Evolutionary conservation across 176 grass and related monocot genomes (phyloP), one percentile per base, ranked within the genome.

Genomic region (Chloris gayana): DNA sequence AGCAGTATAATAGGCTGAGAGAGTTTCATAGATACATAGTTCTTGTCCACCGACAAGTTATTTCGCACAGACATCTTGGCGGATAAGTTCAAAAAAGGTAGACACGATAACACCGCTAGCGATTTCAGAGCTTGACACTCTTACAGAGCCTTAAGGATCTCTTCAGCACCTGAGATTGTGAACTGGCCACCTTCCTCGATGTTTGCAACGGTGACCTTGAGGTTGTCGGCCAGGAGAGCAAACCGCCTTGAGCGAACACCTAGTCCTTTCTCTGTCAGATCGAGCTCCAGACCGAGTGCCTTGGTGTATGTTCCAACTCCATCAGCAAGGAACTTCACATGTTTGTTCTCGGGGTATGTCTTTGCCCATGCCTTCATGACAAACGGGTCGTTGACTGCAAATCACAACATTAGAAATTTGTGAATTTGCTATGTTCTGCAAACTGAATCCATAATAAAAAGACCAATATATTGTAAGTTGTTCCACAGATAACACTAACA

Each of bases 281-380:
- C 96, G 10, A 99, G 87, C 76, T 99, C 96, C 41, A 99, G 88
- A 37, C 91, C 88, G 10, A 99, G 96, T 5, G 84, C 90, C 38
- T 91, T 81, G 34, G 96, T 95, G 88, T 99, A 99, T 19, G 56
- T 41, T 19, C 81, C 96, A 4, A 87, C 82, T 64, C 96, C 96
- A 66, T 99, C 96, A 76, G 96, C 92, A 56, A 99, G 84, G 82
- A 99, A 99, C 64, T 99, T 99, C 64, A 99, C 92, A 18, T 95
- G 69, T 65, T 95, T 99, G 88, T 93, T 99, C 31, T 99, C 96
- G 22, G 92, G 86, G 87, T 91, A 97, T 66, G 88, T 71, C 78
- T 97, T 97, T 62, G 94, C 82, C 94, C 94, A 97, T 70, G 88
- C 94, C 88, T 93, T 97, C 94, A 97, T 97, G 74, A 97, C 94